Base-by-base conservation (phyloP, 306 rosid genomes). In the Pachyrhizus erosus region DNA sequence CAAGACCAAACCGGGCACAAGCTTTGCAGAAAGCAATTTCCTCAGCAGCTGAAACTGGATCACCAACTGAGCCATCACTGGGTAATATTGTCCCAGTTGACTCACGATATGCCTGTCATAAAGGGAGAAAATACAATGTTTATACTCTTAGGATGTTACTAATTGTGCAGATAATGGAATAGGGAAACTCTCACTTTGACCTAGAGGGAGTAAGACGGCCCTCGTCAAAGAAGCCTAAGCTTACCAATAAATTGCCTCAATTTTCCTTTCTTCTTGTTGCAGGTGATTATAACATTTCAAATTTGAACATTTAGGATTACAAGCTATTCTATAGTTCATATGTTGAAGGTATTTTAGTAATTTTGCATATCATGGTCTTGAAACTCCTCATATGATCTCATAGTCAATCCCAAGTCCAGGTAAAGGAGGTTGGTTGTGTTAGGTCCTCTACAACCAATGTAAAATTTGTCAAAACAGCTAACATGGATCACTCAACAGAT, bases 1-100 rank as follows among this genome's bases (percentile, higher is more conserved):
- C 99, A 5, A 96, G 99, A 80, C 99, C 99, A 84, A 96, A 93
- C 73, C 99, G 93, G 39, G 99, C 98, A 74, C 99, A 96, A 57
- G 99, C 98, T 75, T 87, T 93, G 90, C 98, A 93, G 79, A 96
- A 96, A 73, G 99, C 99, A 40, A 92, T 87, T 83, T 96, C 97
- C 94, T 96, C 98, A 0, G 99, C 99, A 17, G 96, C 96, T 21
- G 97, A 92, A 78, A 96, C 99, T 55, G 97, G 96, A 86, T 96
- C 99, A 1, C 40, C 86, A 33, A n/a, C 77, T 62, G 84, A 46
- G 55, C 80, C 86, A 49, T 89, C 92, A 5, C 68, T 58, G 65
- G 97, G 80, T 40, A 93, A 87, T 49, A 96, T 69, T 27, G 96
- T 96, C 78, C 99, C 99, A 23, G 97, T 91, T 51, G 99, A 87